These are phyloP conservation scores for Claviceps humidiphila DNA, from an alignment of 2,329 filamentous ascomycete genomes.

Conservation along the genomic window DNA sequence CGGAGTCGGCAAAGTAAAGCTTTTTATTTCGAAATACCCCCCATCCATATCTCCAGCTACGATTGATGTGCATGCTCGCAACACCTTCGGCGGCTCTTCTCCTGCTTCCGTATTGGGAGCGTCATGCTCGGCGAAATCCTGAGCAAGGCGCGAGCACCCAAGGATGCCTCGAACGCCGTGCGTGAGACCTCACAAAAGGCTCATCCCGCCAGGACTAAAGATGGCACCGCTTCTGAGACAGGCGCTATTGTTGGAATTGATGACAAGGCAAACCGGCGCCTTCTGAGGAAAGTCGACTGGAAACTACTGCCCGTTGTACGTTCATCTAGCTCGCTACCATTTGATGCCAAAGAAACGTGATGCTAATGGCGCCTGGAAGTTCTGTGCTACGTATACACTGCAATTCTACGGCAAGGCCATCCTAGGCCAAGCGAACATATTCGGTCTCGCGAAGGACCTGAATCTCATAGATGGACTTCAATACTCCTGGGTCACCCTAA, in stretches of 20 bases:
- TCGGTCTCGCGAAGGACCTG: slow-evolving; percentile 17
- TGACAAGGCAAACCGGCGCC: neutral
- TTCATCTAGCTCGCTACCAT: neutral
- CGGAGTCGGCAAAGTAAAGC: neutral
- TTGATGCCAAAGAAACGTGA: neutral
- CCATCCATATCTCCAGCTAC: neutral
- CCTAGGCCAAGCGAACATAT: slow-evolving; percentile 16
- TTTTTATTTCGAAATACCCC: neutral
- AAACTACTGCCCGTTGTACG: slow-evolving; percentile 13
- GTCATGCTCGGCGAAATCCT: neutral
- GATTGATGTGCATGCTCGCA: neutral
- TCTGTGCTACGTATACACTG: slow-evolving; percentile 18
- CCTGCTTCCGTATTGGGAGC: neutral
- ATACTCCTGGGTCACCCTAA: slow-evolving; percentile 19
- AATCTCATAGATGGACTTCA: slow-evolving; percentile 14
- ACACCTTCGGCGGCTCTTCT: neutral
- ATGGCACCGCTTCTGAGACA: neutral
- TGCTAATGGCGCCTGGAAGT: slow-evolving; percentile 5
- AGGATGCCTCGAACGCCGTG: neutral
- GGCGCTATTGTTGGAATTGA: neutral
- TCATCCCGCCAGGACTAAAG: neutral
- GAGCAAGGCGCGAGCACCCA: neutral
- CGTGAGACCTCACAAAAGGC: neutral
- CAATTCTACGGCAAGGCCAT: slow-evolving; percentile 17
- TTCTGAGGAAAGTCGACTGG: slow-evolving; percentile 9